Conservation (phyloP, 169 alveolate species). For the Plasmodium sp. region DNA sequence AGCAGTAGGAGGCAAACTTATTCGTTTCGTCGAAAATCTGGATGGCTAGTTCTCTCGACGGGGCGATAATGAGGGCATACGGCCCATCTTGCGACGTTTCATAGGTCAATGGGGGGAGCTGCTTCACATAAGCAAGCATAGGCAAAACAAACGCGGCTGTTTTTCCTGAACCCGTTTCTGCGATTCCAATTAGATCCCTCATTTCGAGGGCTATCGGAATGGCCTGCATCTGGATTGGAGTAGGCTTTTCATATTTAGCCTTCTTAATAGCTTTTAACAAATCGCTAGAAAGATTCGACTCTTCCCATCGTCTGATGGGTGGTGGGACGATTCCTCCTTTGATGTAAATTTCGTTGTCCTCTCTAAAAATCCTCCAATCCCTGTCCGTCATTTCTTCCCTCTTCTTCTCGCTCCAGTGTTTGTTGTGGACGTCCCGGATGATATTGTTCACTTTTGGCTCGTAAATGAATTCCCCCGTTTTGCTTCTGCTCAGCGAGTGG, state of each 20-base stretch:
- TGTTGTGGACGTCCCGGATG: slow-evolving; percentile 68
- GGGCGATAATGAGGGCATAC: slow-evolving; percentile 94
- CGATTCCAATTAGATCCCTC: slow-evolving; percentile 97
- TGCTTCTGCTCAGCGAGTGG: slow-evolving; percentile 4
- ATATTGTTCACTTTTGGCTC: slow-evolving; percentile 66
- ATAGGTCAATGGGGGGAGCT: slow-evolving; percentile 92
- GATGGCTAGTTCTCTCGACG: slow-evolving; percentile 96
- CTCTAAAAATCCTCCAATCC: slow-evolving; percentile 97
- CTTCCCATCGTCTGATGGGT: slow-evolving; percentile 95
- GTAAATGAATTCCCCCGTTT: slow-evolving; percentile 43
- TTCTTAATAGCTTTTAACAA: slow-evolving; percentile 83
- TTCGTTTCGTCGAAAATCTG: slow-evolving; percentile 94
- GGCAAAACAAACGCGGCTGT: slow-evolving; percentile 98
- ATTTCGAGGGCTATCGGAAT: slow-evolving; percentile 94
- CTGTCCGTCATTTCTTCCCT: slow-evolving; percentile 93
- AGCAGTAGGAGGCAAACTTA: slow-evolving; percentile 88
- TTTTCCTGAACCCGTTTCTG: slow-evolving; percentile 98
- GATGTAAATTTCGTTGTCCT: slow-evolving; percentile 93
- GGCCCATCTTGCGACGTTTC: slow-evolving; percentile 96
- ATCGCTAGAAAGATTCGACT: slow-evolving; percentile 86
- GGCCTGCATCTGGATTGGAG: slow-evolving; percentile 98
- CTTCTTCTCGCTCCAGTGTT: slow-evolving; percentile 92
- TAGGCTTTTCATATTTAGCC: slow-evolving; percentile 90
- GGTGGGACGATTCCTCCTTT: slow-evolving; percentile 94
- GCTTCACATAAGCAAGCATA: slow-evolving; percentile 90